Evolutionary conservation across 2,329 filamentous ascomycete genomes (phyloP).

Genomic region (Elsinoe fawcettii): DNA sequence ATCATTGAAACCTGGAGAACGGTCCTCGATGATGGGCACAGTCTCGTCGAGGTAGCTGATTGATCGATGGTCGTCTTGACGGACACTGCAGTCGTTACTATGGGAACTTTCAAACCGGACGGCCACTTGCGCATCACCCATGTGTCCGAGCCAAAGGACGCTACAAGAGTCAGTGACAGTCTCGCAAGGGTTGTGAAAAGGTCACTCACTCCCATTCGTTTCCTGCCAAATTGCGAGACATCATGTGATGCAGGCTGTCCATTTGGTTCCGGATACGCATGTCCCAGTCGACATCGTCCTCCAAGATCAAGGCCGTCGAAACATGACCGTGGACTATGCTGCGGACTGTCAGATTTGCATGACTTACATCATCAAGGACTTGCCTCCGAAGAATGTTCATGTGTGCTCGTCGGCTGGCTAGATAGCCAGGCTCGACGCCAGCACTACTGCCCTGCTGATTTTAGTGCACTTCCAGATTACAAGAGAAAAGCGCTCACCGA

Average conservation of each 20-base stretch:
- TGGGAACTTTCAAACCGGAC: not conserved
- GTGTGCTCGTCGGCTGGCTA: conserved; percentile 24
- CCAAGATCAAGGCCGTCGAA: conserved; percentile 37
- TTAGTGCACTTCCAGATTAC: not conserved
- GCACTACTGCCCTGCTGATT: not conserved
- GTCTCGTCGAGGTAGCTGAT: not conserved
- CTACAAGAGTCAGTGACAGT: not conserved
- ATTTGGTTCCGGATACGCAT: conserved; percentile 36
- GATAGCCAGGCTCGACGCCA: conserved; percentile 24
- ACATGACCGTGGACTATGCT: conserved; percentile 30
- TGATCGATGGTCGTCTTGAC: not conserved
- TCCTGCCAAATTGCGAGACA: not conserved
- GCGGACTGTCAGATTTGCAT: conserved; percentile 28
- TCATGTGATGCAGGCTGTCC: conserved; percentile 13
- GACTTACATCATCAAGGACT: not conserved
- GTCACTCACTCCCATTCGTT: not conserved
- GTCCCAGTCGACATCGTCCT: conserved; percentile 42
- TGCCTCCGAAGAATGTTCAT: conserved; percentile 23
- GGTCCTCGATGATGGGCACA: not conserved
- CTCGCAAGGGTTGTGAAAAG: not conserved
- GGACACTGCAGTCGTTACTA: not conserved
- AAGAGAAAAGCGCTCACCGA: not conserved
- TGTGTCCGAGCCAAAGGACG: not conserved
- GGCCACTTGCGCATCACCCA: not conserved
- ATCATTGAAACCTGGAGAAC: not conserved